These are phyloP conservation scores for Xylogone sp. DNA, from an alignment of 2,329 filamentous ascomycete genomes.

Conservation along the genomic window DNA sequence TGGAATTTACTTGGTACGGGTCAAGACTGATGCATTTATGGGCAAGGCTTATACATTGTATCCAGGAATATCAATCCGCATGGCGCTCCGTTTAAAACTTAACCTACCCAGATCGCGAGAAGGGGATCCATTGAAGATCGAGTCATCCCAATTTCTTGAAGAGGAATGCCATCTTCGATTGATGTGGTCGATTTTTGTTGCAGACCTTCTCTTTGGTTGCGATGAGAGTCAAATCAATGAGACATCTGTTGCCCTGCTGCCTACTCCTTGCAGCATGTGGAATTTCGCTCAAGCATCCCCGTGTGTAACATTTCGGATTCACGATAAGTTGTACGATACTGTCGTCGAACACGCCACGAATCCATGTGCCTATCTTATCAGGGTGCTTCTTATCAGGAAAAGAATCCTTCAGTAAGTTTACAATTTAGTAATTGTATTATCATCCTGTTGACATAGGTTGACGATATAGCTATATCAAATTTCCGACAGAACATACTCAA, in stretches of 20 bases:
- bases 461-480: neutral
- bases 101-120: neutral
- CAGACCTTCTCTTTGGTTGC: constrained; percentile 4
- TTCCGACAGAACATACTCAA: neutral
- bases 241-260: neutral
- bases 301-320: constrained; percentile 1
- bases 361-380: constrained; percentile 4
- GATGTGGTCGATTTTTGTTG: constrained; percentile 4
- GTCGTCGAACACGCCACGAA: constrained; percentile 3
- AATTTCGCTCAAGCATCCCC: constrained; percentile 5
- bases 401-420: constrained; percentile 4
- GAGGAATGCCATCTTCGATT: constrained; percentile 3
- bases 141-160: constrained; percentile 1
- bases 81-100: constrained; percentile 4
- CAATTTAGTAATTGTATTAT: neutral
- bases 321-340: constrained; percentile 1
- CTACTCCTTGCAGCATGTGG: constrained; percentile 4
- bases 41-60: no score
- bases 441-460: neutral
- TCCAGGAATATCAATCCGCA: constrained; percentile 5
- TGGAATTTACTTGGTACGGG: constrained; percentile 7
- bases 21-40: no score
- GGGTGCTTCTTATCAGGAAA: constrained; percentile 1
- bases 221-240: constrained; percentile 5
- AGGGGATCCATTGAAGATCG: neutral